A percentile compares a stretch with the other conserved stretches of the same genome.
These are phyloP conservation scores for Cordyceps cateniannulata DNA, from an alignment of 2,329 filamentous ascomycete genomes.

Conservation along the genomic window DNA sequence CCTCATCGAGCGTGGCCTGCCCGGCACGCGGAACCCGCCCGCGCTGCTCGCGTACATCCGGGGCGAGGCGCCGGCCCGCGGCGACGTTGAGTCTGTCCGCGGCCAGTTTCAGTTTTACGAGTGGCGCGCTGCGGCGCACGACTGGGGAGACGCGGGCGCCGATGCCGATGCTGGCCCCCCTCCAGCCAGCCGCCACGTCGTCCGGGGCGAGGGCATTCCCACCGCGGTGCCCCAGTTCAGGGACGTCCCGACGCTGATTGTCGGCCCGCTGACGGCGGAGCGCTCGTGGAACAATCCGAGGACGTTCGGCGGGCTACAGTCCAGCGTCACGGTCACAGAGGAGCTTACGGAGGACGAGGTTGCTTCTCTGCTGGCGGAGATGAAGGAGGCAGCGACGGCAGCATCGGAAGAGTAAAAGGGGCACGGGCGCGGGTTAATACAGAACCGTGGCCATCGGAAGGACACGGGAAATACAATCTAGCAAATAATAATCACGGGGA, in stretches of 20 bases:
- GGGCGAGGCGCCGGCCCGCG: background rate
- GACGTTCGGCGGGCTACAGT: background rate
- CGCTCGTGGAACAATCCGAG: slow-evolving; percentile 8
- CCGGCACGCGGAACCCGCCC: background rate
- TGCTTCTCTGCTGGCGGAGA: slow-evolving; percentile 8
- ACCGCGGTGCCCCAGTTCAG: slow-evolving; percentile 1
- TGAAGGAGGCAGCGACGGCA: background rate
- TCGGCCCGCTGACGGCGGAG: slow-evolving; percentile 1
- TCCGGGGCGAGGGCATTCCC: background rate
- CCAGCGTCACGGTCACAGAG: background rate
- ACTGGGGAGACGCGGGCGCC: background rate
- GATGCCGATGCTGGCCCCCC: background rate
- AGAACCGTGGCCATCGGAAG: background rate
- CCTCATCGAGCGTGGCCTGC: background rate
- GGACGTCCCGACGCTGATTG: slow-evolving; percentile 2
- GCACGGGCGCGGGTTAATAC: background rate
- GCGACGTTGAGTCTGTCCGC: background rate
- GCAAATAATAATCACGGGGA: background rate
- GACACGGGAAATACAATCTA: background rate
- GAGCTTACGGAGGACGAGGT: slow-evolving; percentile 1
- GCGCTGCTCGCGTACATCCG: background rate
- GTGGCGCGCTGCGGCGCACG: slow-evolving; percentile 5
- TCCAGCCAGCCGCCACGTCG: background rate
- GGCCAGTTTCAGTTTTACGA: slow-evolving; percentile 10
- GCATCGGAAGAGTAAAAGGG: background rate